Evolutionary conservation across 257 asterid species (phyloP).

Genomic region (Mitragyna speciosa): DNA sequence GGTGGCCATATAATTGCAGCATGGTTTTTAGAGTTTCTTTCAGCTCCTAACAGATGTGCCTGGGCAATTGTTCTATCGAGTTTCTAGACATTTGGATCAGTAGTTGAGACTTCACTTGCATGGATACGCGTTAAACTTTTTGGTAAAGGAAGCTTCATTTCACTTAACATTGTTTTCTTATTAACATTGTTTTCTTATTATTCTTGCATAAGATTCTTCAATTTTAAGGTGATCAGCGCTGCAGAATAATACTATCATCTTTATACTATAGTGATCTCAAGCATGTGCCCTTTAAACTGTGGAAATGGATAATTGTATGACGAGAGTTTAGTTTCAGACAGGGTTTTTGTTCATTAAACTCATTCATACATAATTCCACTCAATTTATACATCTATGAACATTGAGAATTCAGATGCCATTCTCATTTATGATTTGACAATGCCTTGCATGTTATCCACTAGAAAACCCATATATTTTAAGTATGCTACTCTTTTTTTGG

Average conservation of each 20-base stretch:
- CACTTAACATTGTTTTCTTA: not conserved
- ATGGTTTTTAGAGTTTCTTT: constrained; percentile 52
- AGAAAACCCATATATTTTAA: too few species aligned
- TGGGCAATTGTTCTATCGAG: constrained; percentile 35
- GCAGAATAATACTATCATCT: not conserved
- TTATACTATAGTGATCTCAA: too few species aligned
- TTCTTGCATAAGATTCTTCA: not conserved
- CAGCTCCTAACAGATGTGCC: constrained; percentile 43
- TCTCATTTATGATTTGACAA: too few species aligned
- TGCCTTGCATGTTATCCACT: too few species aligned
- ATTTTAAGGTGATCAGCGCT: not conserved
- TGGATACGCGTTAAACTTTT: constrained; percentile 38
- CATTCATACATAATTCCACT: too few species aligned
- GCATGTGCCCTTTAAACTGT: too few species aligned
- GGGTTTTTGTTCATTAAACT: too few species aligned
- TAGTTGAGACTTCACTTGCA: constrained; percentile 46
- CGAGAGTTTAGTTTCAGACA: too few species aligned
- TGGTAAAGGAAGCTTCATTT: not conserved
- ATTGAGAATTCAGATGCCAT: too few species aligned
- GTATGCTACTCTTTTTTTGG: too few species aligned
- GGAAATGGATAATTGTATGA: too few species aligned
- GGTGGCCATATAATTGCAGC: constrained; percentile 45
- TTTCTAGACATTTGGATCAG: constrained; percentile 45
- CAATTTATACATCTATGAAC: too few species aligned
- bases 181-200: not conserved